Evolutionary conservation across 2,329 filamentous ascomycete species (phyloP).

Genomic region (Botrytis aclada): DNA sequence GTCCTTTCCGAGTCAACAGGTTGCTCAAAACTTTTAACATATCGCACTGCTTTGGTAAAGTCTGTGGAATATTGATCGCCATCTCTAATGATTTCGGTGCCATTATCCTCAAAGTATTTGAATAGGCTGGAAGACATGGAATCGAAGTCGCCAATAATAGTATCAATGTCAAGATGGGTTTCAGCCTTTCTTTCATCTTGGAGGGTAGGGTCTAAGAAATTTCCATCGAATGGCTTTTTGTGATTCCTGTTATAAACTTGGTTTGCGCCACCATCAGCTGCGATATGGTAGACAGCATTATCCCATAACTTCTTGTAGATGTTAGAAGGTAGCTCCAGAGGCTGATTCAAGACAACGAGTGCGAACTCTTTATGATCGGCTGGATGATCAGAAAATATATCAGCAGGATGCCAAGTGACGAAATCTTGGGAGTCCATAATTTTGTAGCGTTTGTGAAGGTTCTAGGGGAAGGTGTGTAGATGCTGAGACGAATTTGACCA

Average conservation of each 20-base stretch:
- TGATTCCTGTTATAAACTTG: conserved; percentile 52
- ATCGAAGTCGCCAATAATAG: conserved; percentile 88
- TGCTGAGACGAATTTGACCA: background rate
- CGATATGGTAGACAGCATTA: conserved; percentile 62
- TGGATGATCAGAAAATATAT: conserved; percentile 31
- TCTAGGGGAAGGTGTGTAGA: background rate
- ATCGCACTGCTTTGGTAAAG: conserved; percentile 76
- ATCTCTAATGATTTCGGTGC: conserved; percentile 64
- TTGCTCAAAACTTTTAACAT: conserved; percentile 41
- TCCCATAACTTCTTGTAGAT: conserved; percentile 37
- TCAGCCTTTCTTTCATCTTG: conserved; percentile 29
- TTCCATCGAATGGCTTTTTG: background rate
- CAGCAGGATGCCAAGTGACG: conserved; percentile 40
- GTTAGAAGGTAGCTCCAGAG: conserved; percentile 45
- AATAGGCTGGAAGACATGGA: conserved; percentile 64
- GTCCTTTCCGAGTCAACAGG: background rate
- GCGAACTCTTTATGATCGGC: conserved; percentile 41
- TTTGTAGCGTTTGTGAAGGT: background rate
- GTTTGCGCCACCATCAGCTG: conserved; percentile 91
- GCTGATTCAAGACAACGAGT: conserved; percentile 60
- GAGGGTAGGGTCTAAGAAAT: background rate
- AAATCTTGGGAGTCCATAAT: conserved; percentile 20
- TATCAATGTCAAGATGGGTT: conserved; percentile 41
- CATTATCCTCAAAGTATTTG: conserved; percentile 44
- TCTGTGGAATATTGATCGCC: conserved; percentile 87